Base-by-base conservation (phyloP, 768 basidiomycete genomes). In the Mycena amicta region DNA sequence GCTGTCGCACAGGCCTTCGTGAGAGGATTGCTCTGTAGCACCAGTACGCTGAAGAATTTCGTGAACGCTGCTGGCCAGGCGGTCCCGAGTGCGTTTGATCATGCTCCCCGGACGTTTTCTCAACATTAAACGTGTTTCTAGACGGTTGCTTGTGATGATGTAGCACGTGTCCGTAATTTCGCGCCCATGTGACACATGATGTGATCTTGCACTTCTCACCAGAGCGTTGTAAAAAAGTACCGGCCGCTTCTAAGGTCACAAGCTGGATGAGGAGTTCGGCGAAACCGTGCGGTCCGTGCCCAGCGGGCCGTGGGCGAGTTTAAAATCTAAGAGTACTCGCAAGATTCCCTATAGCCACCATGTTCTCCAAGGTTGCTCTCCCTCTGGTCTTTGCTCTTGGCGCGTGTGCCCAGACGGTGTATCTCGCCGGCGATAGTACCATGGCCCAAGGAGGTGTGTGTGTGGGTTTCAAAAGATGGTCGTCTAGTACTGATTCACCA, bases 351-450 rank as follows among this genome's bases (percentile, higher is more conserved):
- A 55, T 53, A 39, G 52, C 49, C 18, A 11, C 29, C 25, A 67
- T 66, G 66, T 52, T 66, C 16, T 16, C 59, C 25, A 60, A 60
- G 55, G 16, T 62, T 31, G 23, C 55, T 16, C 25, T 57, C 22
- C 33, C 52, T n/a, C 46, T 64, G 26, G 33, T 63, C 49, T 43
- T 62, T 5, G 58, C 59, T 40, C 55, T 43, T 43, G 46, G 56
- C 46, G 67, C 64, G 37, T 61, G 53, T 57, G 72, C 67, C 8
- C 75, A 77, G 57, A 78, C 74, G 16, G 70, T 80, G 15, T 79
- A 78, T 55, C 58, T 79, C 40, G 78, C 77, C 0, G 78, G 79
- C 8, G 78, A 80, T 61, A 76, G 75, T 11, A 80, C 77, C 3
- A 78, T 78, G 79, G 79, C 79, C 1, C 64, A 57, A 46, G 71